Percentiles rank a stretch among this genome's conserved stretches.
Evolutionary conservation across 1,284 basidiomycete species (phyloP).

Genomic region (Prillingera fragicola): DNA sequence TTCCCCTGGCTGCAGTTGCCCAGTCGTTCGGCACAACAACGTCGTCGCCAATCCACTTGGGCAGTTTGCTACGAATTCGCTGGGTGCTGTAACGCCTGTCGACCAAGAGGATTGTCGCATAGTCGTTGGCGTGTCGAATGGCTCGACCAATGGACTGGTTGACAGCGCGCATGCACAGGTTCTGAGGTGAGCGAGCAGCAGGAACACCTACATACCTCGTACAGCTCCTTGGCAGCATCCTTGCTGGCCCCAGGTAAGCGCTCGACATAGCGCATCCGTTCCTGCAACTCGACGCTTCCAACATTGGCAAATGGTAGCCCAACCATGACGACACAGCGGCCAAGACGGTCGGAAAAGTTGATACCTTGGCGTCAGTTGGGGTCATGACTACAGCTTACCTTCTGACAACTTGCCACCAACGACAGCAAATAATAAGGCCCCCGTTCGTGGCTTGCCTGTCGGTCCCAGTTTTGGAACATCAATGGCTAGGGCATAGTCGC

Average conservation of each 20-base stretch:
- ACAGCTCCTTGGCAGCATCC: conserved; percentile 75
- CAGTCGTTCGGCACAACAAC: conserved; percentile 63
- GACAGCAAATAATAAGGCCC: conserved; percentile 73
- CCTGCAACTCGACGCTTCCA: conserved; percentile 80
- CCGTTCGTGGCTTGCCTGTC: conserved; percentile 5
- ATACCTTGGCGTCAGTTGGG: conserved; percentile 52
- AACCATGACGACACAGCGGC: conserved; percentile 79
- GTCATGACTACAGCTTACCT: conserved; percentile 44
- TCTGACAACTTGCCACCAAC: conserved; percentile 96
- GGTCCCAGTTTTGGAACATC: conserved; percentile 6
- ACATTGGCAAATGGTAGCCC: conserved; percentile 93
- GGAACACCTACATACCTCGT: conserved; percentile 51
- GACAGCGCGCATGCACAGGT: conserved; percentile 91
- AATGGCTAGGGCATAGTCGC: conserved; percentile 67
- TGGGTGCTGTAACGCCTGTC: conserved; percentile 68
- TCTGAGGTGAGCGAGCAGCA: conserved; percentile 42
- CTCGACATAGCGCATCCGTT: conserved; percentile 80
- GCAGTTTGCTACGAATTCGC: conserved; percentile 68
- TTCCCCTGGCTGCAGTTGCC: conserved; percentile 64
- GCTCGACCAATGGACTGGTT: conserved; percentile 96
- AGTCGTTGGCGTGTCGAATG: conserved; percentile 79
- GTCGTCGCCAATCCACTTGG: conserved; percentile 75
- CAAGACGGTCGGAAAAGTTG: conserved; percentile 87
- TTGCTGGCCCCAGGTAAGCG: conserved; percentile 51
- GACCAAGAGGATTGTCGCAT: conserved; percentile 74